These are phyloP conservation scores for Aspergillus udagawae DNA, from an alignment of 2,329 filamentous ascomycete species.

Conservation along the genomic window DNA sequence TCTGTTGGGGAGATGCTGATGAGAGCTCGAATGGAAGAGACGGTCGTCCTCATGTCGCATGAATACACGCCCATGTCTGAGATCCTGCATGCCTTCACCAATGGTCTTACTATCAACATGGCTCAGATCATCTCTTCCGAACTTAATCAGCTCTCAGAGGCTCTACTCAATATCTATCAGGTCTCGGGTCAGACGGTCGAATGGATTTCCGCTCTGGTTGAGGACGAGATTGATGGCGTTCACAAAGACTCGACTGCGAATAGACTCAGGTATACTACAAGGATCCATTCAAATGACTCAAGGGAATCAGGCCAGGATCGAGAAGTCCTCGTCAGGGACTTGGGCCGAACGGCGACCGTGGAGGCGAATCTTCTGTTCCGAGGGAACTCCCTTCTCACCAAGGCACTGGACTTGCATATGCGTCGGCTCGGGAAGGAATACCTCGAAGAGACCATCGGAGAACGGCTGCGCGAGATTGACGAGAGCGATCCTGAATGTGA, in stretches of 20 bases:
- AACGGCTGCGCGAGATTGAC: conserved; percentile 84
- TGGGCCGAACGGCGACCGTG: conserved; percentile 61
- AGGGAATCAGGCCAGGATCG: conserved; percentile 53
- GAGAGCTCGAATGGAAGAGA: conserved; percentile 78
- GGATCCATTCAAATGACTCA: conserved; percentile 59
- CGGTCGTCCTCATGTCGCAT: conserved; percentile 78
- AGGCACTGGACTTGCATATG: conserved; percentile 94
- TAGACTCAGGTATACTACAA: conserved; percentile 58
- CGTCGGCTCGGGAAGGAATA: conserved; percentile 89
- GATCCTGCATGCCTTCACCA: conserved; percentile 77
- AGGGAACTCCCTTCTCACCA: conserved; percentile 89
- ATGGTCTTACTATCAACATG: conserved; percentile 80
- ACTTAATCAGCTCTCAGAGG: conserved; percentile 75
- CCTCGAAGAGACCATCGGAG: conserved; percentile 77
- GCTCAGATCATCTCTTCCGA: conserved; percentile 73
- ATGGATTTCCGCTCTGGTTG: conserved; percentile 89
- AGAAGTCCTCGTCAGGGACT: conserved; percentile 59
- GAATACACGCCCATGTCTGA: conserved; percentile 83
- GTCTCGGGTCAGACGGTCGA: conserved; percentile 79
- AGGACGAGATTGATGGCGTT: conserved; percentile 94
- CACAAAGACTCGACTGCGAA: conserved; percentile 73
- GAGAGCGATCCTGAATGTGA: conserved; percentile 89
- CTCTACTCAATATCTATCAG: conserved; percentile 90
- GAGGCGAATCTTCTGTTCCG: conserved; percentile 95
- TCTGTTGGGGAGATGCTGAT: conserved; percentile 79